A percentile compares a stretch with the other conserved stretches of the same genome.
phyloP scores from a whole-genome alignment of 768 basidiomycete species.

The Serendipita vermifera region DNA sequence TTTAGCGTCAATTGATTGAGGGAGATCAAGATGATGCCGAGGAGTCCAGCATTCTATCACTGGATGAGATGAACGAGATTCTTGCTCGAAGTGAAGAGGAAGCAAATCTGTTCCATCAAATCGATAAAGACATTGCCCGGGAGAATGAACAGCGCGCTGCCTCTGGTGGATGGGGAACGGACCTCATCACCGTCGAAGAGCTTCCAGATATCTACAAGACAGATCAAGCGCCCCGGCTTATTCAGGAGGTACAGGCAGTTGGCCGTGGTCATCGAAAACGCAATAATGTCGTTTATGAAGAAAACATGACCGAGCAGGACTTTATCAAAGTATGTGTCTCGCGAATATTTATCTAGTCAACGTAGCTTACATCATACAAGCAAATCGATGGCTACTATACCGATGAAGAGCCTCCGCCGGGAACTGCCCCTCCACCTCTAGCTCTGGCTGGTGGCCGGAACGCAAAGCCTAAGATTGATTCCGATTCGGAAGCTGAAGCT shows the following conservation, averaged over 20 bases:
- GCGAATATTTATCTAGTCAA: slow-evolving; percentile 9
- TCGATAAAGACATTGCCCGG: slow-evolving; percentile 58
- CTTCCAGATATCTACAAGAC: slow-evolving; percentile 84
- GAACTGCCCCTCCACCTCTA: slow-evolving; percentile 49
- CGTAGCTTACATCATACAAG: not conserved
- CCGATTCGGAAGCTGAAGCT: slow-evolving; percentile 21
- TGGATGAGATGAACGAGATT: slow-evolving; percentile 88
- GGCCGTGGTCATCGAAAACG: slow-evolving; percentile 79
- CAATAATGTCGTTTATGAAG: slow-evolving; percentile 81
- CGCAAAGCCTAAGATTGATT: slow-evolving; percentile 47
- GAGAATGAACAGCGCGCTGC: slow-evolving; percentile 65
- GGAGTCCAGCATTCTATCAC: slow-evolving; percentile 84
- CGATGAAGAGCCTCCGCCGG: slow-evolving; percentile 16
- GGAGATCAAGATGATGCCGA: slow-evolving; percentile 84
- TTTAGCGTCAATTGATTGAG: slow-evolving; percentile 76
- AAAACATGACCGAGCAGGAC: slow-evolving; percentile 86
- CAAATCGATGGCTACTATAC: slow-evolving; percentile 17
- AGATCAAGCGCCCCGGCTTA: slow-evolving; percentile 54
- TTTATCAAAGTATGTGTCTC: slow-evolving; percentile 59
- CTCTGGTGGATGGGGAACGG: slow-evolving; percentile 64
- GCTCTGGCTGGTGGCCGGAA: slow-evolving; percentile 43
- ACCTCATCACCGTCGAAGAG: slow-evolving; percentile 76
- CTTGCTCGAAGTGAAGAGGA: slow-evolving; percentile 80
- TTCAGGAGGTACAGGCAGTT: slow-evolving; percentile 43
- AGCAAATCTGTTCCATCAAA: slow-evolving; percentile 54